Evolutionary conservation across 345 rosid species (phyloP).

Genomic region (Dimocarpus longan): DNA sequence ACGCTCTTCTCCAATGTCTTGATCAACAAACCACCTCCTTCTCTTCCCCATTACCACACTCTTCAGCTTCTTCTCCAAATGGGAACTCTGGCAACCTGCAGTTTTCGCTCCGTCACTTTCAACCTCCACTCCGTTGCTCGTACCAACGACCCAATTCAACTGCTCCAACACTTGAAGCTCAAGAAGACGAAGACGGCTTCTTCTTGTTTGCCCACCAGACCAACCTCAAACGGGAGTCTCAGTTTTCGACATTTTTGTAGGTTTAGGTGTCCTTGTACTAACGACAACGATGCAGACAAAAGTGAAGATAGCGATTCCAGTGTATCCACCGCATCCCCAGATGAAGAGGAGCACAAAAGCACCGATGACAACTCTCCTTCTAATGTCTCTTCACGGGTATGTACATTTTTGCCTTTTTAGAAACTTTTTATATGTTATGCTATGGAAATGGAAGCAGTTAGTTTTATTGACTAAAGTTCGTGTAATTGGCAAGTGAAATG

Average conservation of each 20-base stretch:
- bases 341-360: conserved; percentile 43
- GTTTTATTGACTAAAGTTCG: not conserved
- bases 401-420: not conserved
- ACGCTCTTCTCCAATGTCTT: not conserved
- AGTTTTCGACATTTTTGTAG: conserved; percentile 27
- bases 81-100: conserved; percentile 71
- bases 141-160: conserved; percentile 20
- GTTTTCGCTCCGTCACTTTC: conserved; percentile 42
- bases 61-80: conserved; percentile 25
- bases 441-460: not conserved
- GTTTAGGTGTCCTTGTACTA: conserved; percentile 46
- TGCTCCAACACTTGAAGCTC: conserved; percentile 20
- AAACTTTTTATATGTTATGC: not conserved
- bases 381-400: conserved; percentile 61
- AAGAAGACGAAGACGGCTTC: conserved; percentile 18
- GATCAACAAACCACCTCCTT: not conserved
- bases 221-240: conserved; percentile 19
- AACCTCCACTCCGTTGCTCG: conserved; percentile 34
- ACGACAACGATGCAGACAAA: conserved; percentile 25
- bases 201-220: conserved; percentile 29
- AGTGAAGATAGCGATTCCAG: conserved; percentile 38
- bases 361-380: conserved; percentile 40
- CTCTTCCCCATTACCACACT: not conserved
- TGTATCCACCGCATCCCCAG: conserved; percentile 40
- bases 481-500: not conserved